Evolutionary conservation across 768 basidiomycete species (phyloP).

Genomic region (Psilocybe cyanescens): DNA sequence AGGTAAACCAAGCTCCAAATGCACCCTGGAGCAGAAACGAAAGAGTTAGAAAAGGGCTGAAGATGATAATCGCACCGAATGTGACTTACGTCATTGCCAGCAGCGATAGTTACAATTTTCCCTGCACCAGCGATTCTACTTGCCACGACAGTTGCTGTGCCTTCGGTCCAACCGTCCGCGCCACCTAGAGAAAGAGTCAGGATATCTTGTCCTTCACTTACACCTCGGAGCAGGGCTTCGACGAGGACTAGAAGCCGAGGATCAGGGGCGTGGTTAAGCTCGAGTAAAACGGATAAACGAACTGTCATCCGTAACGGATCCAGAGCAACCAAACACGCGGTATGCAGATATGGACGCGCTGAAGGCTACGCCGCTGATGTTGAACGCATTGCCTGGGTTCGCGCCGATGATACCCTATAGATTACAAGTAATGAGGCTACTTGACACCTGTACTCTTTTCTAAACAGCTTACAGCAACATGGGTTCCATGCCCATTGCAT

Average conservation of each 20-base stretch:
- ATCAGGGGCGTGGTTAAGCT: no score
- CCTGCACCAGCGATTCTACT: slow-evolving; percentile 60
- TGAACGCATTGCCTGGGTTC: slow-evolving; percentile 60
- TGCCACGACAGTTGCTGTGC: slow-evolving; percentile 55
- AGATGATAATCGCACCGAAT: neutral
- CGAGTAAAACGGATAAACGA: slow-evolving; percentile 14
- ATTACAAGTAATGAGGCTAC: neutral
- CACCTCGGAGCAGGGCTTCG: slow-evolving; percentile 54
- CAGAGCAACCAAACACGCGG: slow-evolving; percentile 65
- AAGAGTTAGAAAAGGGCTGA: neutral
- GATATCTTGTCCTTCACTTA: slow-evolving; percentile 60
- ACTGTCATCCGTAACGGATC: slow-evolving; percentile 56
- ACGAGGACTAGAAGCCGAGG: slow-evolving; percentile 33
- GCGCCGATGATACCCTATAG: slow-evolving; percentile 62
- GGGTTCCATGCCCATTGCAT: slow-evolving; percentile 57
- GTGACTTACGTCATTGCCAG: slow-evolving; percentile 50
- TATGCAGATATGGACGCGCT: slow-evolving; percentile 57
- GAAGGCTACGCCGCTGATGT: slow-evolving; percentile 73
- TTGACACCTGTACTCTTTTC: neutral
- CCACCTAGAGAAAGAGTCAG: slow-evolving; percentile 71
- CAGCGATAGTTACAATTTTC: slow-evolving; percentile 64
- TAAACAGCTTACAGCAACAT: slow-evolving; percentile 38
- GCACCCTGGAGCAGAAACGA: slow-evolving; percentile 38
- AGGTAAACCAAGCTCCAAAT: slow-evolving; percentile 66
- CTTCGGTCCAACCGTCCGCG: slow-evolving; percentile 66